Evolutionary conservation across 352 stramenopile species (phyloP).

Genomic region (Peronospora belbahrii): DNA sequence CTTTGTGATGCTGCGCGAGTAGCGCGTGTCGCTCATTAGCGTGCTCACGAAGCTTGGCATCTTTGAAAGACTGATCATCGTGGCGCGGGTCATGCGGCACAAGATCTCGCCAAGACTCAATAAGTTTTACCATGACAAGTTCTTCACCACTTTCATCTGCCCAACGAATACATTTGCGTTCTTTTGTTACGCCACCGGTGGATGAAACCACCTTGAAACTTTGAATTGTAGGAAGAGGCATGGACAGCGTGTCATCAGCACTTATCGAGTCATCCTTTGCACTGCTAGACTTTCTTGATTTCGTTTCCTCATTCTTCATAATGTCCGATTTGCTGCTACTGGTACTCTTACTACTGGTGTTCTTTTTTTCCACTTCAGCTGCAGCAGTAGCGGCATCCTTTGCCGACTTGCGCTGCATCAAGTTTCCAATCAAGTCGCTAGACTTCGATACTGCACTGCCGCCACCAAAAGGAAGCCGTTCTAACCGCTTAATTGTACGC

Average conservation of each 20-base stretch:
- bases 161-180: constrained; percentile 70
- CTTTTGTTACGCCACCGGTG: constrained; percentile 25
- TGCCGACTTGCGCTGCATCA: constrained; percentile 76
- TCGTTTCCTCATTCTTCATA: constrained; percentile 11
- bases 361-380: constrained; percentile 33
- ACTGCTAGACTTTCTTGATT: constrained; percentile 8
- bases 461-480: constrained; percentile 56
- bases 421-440: constrained; percentile 71
- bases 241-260: constrained; percentile 31
- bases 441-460: constrained; percentile 59
- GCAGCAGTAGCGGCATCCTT: constrained; percentile 46
- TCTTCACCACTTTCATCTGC: constrained; percentile 70
- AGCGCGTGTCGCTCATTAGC: constrained; percentile 62
- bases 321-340: constrained; percentile 11
- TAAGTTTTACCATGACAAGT: constrained; percentile 74
- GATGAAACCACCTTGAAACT: constrained; percentile 60
- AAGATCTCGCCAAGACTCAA: constrained; percentile 81
- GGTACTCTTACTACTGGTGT: constrained; percentile 13
- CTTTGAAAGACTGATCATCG: constrained; percentile 70
- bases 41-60: constrained; percentile 80
- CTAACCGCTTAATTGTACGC: constrained; percentile 68
- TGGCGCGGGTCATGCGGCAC: constrained; percentile 46
- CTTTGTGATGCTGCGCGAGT: constrained; percentile 68
- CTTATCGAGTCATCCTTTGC: constrained; percentile 20
- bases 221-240: constrained; percentile 72